A percentile compares a stretch with the other conserved stretches of the same genome.
Conservation (phyloP, 1,284 basidiomycete genomes). For the Mycosarcoma maydis region DNA sequence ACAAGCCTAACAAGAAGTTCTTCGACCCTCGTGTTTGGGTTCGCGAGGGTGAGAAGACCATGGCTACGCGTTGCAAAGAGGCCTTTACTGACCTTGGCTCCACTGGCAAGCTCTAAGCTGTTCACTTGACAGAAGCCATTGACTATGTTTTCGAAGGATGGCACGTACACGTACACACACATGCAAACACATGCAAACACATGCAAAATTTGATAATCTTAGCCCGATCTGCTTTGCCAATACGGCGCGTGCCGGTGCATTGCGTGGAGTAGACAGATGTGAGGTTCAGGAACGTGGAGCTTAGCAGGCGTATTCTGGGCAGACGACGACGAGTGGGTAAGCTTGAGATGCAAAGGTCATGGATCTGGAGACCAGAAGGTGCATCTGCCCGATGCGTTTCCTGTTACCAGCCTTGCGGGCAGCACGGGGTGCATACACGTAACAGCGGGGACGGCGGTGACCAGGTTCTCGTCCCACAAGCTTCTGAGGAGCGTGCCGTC, state of each 20-base stretch:
- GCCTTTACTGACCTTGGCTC: constrained; percentile 86
- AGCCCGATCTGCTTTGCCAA: no score
- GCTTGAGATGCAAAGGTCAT: not conserved
- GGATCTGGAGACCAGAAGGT: constrained; percentile 50
- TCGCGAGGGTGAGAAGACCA: constrained; percentile 97
- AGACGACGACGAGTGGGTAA: not conserved
- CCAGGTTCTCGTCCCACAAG: constrained; percentile 59
- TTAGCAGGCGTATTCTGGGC: constrained; percentile 4
- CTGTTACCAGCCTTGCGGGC: constrained; percentile 51
- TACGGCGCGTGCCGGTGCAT: no score
- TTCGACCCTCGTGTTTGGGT: constrained; percentile 84
- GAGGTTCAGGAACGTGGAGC: no score
- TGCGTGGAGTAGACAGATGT: no score
- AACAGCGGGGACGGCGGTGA: constrained; percentile 64
- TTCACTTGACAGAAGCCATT: no score
- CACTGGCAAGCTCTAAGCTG: constrained; percentile 59
- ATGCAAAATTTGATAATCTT: not conserved
- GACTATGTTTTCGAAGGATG: no score
- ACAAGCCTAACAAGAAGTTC: constrained; percentile 67
- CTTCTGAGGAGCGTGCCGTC: constrained; percentile 54
- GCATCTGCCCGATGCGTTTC: constrained; percentile 58
- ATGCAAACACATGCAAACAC: constrained; percentile 1
- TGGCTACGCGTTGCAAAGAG: constrained; percentile 85
- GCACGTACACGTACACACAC: not conserved
- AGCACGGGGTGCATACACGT: constrained; percentile 58